phyloP scores from a whole-genome alignment of 768 basidiomycete genomes.

The Albatrellus ellisii region DNA sequence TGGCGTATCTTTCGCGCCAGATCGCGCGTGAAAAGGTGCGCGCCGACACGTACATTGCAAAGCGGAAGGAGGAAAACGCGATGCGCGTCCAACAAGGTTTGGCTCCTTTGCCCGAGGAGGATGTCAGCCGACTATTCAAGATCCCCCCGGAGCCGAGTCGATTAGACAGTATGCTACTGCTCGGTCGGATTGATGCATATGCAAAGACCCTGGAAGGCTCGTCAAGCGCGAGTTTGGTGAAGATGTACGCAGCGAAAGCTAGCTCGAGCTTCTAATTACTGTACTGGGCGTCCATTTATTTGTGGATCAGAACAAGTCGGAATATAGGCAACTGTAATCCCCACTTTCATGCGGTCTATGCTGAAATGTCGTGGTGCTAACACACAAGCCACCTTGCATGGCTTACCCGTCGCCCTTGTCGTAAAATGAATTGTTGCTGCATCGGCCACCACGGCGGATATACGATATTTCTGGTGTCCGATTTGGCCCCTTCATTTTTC shows the following conservation, averaged over 20 bases:
- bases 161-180: conserved; percentile 71
- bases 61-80: conserved; percentile 83
- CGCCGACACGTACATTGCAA: conserved; percentile 69
- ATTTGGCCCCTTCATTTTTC: too few species aligned
- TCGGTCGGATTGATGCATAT: conserved; percentile 82
- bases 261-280: conserved; percentile 15
- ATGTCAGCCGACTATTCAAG: conserved; percentile 73
- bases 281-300: neutral
- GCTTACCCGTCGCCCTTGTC: too few species aligned
- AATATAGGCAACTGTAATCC: too few species aligned
- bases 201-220: conserved; percentile 63
- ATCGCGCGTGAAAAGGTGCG: conserved; percentile 74
- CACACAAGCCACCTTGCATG: too few species aligned
- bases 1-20: conserved; percentile 78
- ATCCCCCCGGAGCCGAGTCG: conserved; percentile 82
- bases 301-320: neutral
- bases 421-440: too few species aligned
- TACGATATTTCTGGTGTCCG: too few species aligned
- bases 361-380: too few species aligned
- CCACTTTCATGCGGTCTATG: too few species aligned
- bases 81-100: conserved; percentile 70
- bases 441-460: too few species aligned
- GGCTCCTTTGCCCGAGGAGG: conserved; percentile 78
- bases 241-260: conserved; percentile 65
- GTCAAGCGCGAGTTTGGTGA: conserved; percentile 51